Evolutionary conservation across 2,329 filamentous ascomycete genomes (phyloP), one percentile per base, ranked within the genome.

Genomic region (Ascochyta lentis): DNA sequence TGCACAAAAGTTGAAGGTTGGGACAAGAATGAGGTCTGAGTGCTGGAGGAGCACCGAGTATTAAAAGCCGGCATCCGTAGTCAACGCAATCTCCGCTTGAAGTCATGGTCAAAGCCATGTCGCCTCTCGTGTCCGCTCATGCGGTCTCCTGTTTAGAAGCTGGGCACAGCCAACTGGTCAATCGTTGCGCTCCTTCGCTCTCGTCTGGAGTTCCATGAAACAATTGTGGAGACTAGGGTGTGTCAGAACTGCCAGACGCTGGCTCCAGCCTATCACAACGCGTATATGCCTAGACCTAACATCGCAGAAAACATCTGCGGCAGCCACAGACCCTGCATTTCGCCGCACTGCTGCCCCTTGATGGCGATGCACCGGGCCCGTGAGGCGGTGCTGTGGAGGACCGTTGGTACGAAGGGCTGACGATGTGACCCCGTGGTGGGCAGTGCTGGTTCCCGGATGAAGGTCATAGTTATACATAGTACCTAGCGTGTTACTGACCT

Each of bases 151-250:
- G 64, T 68, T 65, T 68, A 53, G 46, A 58, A 27, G 53, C 45
- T 57, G 51, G 43, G 52, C 49, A 50, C 67, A 63, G 41, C 37
- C 16, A 50, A 69, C 58, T 72, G 71, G 70, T 66, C 56, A 58
- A 63, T 57, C 52, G 58, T 38, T 54, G 55, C 49, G 58, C 60
- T 65, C 58, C 56, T 60, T 63, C 49, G 56, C 49, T 49, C 56
- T 61, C 60, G 49, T 62, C 47, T 64, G 62, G 60, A 67, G 70
- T 73, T 73, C 69, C 66, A 67, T 65, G 63, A 72, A 69, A 66
- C 68, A 57, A 56, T 27, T 44, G 70, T 73, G 69, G 70, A 63
- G 61, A 60, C 68, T 72, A 71, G 71, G 60, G 53, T 43, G 71
- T 68, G 64, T 73, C 69, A 74, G 70, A 65, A 52, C 37, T 53